Evolutionary conservation across 2,329 filamentous ascomycete genomes (phyloP), one percentile per base, ranked within the genome.

Genomic region (Calonectria leucothoes): DNA sequence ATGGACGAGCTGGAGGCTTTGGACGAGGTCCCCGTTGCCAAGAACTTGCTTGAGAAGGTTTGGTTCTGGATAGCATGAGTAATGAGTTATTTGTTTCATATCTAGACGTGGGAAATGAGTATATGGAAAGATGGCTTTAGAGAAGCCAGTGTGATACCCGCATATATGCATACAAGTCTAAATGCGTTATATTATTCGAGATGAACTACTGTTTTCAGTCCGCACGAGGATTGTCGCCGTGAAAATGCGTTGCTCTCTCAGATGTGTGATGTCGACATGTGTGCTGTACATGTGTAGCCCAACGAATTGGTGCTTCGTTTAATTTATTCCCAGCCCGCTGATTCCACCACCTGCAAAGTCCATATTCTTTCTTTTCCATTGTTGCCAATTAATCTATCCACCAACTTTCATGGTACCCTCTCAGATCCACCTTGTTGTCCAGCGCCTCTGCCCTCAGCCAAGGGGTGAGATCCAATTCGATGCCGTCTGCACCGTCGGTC

Each of bases 1-100:
- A 92, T 92, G 88, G 90, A 92, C 70, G 89, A 89, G 72, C 82
- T 91, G 71, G 88, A 86, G 55, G 87, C 86, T 3, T 82, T 85
- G 78, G 89, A 91, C 31, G 82, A 82, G 69, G 82, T 84, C 48
- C 87, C 86, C 0, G 83, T 88, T 25, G 82, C 90, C 20, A 88
- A 84, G 80, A 91, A 91, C 75, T 85, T 82, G 82, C 12, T 87
- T 12, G 83, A 91, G 79, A 89, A 84, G 81, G 75, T 85, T 0
- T 92, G 90, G 90, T 91, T 85, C 81, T 91, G 90, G 89, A 68
- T 91, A 72, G 89, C 88, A 10, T 90, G 81, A 73, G 17, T 52
- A 25, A 51, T 42, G 35, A 45, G 39, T 68, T 55, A 14, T 37
- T 51, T 61, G 33, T 63, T 63, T 63, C 37, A 63, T 29, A 25